Conservation (phyloP, 2,329 filamentous ascomycete genomes). For the Aspergillus sp. region DNA sequence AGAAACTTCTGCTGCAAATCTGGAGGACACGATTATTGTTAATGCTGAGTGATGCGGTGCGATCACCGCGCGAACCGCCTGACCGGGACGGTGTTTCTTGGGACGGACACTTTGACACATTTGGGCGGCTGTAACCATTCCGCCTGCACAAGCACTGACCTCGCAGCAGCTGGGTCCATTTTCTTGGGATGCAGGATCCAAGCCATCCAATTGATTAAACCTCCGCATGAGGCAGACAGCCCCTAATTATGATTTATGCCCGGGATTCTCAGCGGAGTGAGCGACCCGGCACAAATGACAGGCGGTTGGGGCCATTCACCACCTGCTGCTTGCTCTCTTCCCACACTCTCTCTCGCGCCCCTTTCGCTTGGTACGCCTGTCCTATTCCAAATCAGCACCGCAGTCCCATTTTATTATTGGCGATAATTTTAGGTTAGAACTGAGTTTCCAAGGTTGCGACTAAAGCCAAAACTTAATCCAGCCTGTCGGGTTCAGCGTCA, state of each 20-base stretch:
- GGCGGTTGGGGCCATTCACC: neutral
- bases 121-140: neutral
- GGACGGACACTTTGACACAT: conserved; percentile 10
- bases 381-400: neutral
- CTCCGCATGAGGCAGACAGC: conserved; percentile 1
- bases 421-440: conserved; percentile 23
- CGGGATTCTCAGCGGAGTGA: neutral
- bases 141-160: conserved; percentile 6
- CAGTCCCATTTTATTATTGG: neutral
- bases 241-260: conserved; percentile 8
- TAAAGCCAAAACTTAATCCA: conserved; percentile 39
- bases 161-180: conserved; percentile 1
- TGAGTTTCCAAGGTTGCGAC: conserved; percentile 28
- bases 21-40: neutral
- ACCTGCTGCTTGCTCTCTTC: neutral
- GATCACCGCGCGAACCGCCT: conserved; percentile 16
- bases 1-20: neutral
- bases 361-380: neutral
- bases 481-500: conserved; percentile 32
- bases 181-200: neutral
- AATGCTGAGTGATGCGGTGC: neutral
- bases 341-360: neutral
- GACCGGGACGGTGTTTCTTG: conserved; percentile 3
- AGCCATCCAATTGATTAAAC: neutral
- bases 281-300: neutral